phyloP scores from a whole-genome alignment of 441 rosid genomes.

The Corymbia citriodora region DNA sequence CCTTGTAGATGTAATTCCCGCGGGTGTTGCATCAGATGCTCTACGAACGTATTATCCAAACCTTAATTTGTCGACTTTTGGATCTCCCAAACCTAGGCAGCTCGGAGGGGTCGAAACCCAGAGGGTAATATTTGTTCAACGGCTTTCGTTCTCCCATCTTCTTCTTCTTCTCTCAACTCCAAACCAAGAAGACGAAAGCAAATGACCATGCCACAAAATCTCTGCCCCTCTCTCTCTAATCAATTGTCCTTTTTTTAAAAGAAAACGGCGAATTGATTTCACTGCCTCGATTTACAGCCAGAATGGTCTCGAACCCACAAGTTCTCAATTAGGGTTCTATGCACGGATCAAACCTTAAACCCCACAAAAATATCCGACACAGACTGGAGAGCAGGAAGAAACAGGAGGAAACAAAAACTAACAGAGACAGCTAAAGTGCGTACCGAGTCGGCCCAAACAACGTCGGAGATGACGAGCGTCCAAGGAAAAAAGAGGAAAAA shows the following conservation, averaged over 20 bases:
- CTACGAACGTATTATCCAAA: slow-evolving; percentile 18
- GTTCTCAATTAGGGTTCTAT: neutral
- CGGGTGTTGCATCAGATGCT: slow-evolving; percentile 71
- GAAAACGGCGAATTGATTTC: neutral
- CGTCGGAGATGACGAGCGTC: neutral
- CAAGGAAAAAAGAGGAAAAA: rapidly evolving
- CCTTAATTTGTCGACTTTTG: slow-evolving; percentile 71
- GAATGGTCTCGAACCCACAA: neutral
- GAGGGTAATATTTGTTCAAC: slow-evolving; percentile 70
- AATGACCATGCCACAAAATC: neutral
- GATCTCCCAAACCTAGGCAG: slow-evolving; percentile 58
- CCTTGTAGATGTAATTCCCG: slow-evolving; percentile 41
- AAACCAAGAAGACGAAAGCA: neutral
- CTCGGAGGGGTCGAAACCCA: slow-evolving; percentile 73
- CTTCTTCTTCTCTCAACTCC: neutral
- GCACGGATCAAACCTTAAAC: neutral
- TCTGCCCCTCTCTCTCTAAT: neutral
- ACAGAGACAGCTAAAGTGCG: neutral
- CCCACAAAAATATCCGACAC: neutral
- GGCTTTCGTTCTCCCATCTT: slow-evolving; percentile 91
- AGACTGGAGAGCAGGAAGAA: neutral
- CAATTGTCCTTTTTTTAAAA: neutral
- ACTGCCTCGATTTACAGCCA: neutral
- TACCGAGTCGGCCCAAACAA: neutral
- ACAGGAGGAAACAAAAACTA: neutral